Conservation (phyloP, 495 filamentous ascomycete genomes). For the Cairneyella variabilis region DNA sequence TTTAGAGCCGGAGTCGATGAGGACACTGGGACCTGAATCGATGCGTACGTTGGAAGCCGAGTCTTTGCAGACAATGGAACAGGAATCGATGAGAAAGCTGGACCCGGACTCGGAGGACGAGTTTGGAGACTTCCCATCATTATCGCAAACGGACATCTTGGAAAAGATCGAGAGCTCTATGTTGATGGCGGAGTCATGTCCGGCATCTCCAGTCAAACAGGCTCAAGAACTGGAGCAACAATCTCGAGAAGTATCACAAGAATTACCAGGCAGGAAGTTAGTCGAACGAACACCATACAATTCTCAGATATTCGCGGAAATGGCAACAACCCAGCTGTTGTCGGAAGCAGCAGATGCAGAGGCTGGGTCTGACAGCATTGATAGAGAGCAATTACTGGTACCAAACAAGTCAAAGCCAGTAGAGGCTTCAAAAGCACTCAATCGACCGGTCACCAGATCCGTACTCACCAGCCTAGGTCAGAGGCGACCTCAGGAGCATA, state of each 20-base stretch:
- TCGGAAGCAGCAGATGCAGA: slow-evolving; percentile 16
- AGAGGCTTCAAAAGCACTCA: neutral
- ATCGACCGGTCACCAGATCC: neutral
- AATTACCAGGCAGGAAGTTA: neutral
- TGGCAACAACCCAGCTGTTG: slow-evolving; percentile 14
- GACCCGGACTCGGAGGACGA: slow-evolving; percentile 16
- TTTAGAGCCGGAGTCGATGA: no score
- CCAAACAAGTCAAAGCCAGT: neutral
- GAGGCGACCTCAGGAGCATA: neutral
- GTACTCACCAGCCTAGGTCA: neutral
- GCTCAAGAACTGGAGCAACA: neutral
- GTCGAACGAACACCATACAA: slow-evolving; percentile 5
- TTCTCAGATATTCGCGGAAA: neutral
- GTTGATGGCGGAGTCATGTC: neutral
- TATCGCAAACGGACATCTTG: slow-evolving; percentile 22
- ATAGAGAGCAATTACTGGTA: neutral
- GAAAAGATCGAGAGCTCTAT: slow-evolving; percentile 20
- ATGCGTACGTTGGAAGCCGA: no score
- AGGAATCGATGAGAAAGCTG: no score
- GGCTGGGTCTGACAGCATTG: neutral
- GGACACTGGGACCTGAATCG: no score
- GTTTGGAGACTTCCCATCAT: slow-evolving; percentile 25
- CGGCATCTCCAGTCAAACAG: neutral
- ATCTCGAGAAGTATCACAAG: neutral
- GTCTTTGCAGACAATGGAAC: no score